Base-by-base conservation (phyloP, 2,329 filamentous ascomycete genomes). In the Cladophialophora immunda region DNA sequence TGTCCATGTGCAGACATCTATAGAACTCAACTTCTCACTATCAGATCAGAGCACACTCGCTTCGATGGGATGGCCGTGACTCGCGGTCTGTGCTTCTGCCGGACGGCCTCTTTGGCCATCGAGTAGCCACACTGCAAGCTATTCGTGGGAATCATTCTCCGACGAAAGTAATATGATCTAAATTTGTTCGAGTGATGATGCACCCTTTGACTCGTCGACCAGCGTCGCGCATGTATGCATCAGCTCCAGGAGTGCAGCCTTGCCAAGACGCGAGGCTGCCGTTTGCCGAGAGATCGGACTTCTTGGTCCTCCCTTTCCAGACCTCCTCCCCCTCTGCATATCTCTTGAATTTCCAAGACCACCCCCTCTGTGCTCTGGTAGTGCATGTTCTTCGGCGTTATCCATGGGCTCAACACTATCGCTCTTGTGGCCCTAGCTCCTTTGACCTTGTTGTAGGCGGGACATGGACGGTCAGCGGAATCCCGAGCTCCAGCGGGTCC, bases 401-500 rank as follows among this genome's bases (percentile, higher is more conserved):
- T 25, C 45, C 45, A 25, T 25, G 45, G 45, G 25, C 19, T 50
- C 32, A 11, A 9, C 9, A 34, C 32, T 34, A 11, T 34, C 11
- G 32, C 9, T 34, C 32, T 11, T 34, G 32, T 9, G 11, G 32
- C 11, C 32, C 32, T 50, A 50, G 17, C 17, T 19, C 38, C 2
- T 7, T 30, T 59, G 13, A 25, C 30, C 3, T 15, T 22, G 27
- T 6, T 3, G 30, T 22, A 29, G 13, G 27, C 9, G 17, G 19
- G 27, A 61, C 8, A 71, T 71, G 70, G 68, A 58, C 25, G 68
- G 60, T 29, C 41, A 58, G 13, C 64, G 64, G 25, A 71, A 72
- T 58, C 68, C 69, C 8, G 71, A 72, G n/a, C 56, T 72, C 5
- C 69, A 72, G 41, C 69, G 69, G 3, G 61, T 72, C 2, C 63